Conservation (phyloP, 2,329 filamentous ascomycete genomes). For the Tothia fuscella region DNA sequence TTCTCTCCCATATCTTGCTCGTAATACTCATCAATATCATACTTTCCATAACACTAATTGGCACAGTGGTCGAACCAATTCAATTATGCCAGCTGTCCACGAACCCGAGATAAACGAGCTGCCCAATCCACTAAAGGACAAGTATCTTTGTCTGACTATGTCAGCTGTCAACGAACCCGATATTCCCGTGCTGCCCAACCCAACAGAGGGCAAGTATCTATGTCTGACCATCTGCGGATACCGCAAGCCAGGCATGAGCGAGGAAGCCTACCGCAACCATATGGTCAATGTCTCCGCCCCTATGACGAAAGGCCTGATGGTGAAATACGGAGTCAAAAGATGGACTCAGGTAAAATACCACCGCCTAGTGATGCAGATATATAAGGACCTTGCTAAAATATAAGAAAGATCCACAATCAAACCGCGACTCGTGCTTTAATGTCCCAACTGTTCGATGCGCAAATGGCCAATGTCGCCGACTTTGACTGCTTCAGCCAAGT, state of each 20-base stretch:
- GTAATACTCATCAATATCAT: no score
- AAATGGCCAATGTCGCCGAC: conserved; percentile 18
- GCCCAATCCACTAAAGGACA: no score
- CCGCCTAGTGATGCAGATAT: background rate
- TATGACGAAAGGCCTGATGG: conserved; percentile 17
- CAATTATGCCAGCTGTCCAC: no score
- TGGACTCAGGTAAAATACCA: conserved; percentile 20
- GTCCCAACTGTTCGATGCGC: conserved; percentile 17
- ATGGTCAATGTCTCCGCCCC: conserved; percentile 19
- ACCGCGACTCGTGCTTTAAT: conserved; percentile 17
- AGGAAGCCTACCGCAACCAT: conserved; percentile 20
- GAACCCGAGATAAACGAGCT: no score
- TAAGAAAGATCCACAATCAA: conserved; percentile 18
- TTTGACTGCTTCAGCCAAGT: conserved; percentile 24
- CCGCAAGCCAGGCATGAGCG: conserved; percentile 20
- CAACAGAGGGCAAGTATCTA: conserved; percentile 10
- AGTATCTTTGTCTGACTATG: no score
- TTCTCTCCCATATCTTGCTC: no score
- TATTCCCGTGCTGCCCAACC: no score
- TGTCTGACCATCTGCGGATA: conserved; percentile 20
- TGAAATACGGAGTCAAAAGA: conserved; percentile 20
- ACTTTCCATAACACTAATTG: no score
- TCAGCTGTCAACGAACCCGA: no score
- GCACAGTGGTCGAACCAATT: no score
- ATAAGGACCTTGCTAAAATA: background rate